Conservation (phyloP, 2,329 filamentous ascomycete species). For the Fusarium napiforme region DNA sequence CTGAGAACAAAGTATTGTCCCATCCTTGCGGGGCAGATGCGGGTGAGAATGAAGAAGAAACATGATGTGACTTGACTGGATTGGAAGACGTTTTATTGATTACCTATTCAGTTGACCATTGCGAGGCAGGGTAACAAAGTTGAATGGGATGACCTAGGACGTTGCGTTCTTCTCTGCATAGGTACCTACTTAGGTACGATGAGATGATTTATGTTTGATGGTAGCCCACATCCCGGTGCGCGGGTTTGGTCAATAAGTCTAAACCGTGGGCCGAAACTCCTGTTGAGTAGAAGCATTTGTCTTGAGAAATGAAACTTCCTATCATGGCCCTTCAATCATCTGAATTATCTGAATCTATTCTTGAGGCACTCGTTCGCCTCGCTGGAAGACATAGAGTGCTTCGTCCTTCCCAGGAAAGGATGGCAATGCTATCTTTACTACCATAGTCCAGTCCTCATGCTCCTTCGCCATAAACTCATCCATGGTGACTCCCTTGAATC, state of each 20-base stretch:
- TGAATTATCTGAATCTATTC: slow-evolving; percentile 10
- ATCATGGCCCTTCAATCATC: not conserved
- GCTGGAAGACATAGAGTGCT: slow-evolving; percentile 74
- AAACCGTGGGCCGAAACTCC: not conserved
- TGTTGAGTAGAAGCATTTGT: not conserved
- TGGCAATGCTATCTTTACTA: slow-evolving; percentile 73
- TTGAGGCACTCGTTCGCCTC: slow-evolving; percentile 53
- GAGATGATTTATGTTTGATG: not conserved
- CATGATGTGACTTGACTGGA: slow-evolving; percentile 2
- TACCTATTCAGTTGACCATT: slow-evolving; percentile 5
- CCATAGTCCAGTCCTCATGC: slow-evolving; percentile 66
- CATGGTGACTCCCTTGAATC: slow-evolving; percentile 71
- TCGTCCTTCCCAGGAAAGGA: slow-evolving; percentile 84
- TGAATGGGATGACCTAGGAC: not conserved
- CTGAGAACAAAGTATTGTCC: slow-evolving; percentile 22
- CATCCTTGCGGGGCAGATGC: slow-evolving; percentile 22
- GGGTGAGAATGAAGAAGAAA: not conserved
- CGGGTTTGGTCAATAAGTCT: not conserved
- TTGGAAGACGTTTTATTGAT: not conserved
- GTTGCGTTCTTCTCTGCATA: not conserved
- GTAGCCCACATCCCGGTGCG: not conserved
- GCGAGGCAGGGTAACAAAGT: not conserved
- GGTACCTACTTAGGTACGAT: not conserved
- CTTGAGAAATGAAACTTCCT: too few species aligned
- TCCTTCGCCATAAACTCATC: slow-evolving; percentile 73